Conservation (phyloP, 1,284 basidiomycete species). For the Leccinum pallidistipes region DNA sequence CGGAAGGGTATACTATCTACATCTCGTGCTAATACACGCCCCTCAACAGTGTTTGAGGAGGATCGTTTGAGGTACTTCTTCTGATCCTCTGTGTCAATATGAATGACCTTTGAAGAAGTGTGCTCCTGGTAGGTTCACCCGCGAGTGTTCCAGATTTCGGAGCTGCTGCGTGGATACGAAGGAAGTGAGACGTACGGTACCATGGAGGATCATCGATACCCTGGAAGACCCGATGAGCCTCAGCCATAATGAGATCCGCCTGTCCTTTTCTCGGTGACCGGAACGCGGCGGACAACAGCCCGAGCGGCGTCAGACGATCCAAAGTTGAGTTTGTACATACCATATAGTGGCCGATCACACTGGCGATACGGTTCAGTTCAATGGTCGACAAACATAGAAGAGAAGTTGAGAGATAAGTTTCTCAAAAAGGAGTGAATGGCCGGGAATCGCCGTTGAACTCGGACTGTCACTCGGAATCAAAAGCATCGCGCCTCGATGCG, state of each 20-base stretch:
- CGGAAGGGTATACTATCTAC: background rate
- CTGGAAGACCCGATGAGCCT: background rate
- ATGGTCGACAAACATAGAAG: background rate
- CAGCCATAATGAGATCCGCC: background rate
- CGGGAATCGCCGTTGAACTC: background rate
- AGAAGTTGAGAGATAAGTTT: background rate
- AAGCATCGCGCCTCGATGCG: slow-evolving; percentile 3
- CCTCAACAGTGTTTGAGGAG: background rate
- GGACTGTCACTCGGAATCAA: background rate
- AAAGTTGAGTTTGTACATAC: background rate
- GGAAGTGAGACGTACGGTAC: background rate
- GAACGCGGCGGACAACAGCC: background rate
- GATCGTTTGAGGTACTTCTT: background rate
- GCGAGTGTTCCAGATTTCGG: background rate
- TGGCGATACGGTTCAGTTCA: no score
- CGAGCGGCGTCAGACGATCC: background rate
- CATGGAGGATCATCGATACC: background rate
- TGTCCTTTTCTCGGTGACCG: background rate
- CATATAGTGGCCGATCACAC: background rate
- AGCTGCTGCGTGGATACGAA: background rate
- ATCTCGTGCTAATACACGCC: background rate
- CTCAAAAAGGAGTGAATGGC: background rate
- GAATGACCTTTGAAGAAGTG: no score
- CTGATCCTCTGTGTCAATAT: no score
- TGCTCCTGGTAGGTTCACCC: no score